Evolutionary conservation across 352 stramenopile genomes (phyloP).

Genomic region (Aphanomyces invadans): DNA sequence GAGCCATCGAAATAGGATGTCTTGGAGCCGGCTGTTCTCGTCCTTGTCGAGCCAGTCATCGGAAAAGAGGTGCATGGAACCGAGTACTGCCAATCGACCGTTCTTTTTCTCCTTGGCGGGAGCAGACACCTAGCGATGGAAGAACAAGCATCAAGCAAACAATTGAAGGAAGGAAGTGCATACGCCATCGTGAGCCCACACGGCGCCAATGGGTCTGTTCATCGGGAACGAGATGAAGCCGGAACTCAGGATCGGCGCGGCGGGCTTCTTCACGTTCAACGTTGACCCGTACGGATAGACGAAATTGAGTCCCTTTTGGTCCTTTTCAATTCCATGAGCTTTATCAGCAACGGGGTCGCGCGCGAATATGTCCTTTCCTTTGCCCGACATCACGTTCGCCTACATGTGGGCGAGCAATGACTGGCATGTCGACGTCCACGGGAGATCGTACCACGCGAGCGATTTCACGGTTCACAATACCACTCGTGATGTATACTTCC

Average conservation of each 20-base stretch:
- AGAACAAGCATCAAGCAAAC: no score
- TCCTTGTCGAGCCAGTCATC: slow-evolving; percentile 95
- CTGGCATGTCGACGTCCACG: neutral
- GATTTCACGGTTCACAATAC: slow-evolving; percentile 91
- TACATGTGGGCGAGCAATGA: slow-evolving; percentile 15
- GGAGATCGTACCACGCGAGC: slow-evolving; percentile 42
- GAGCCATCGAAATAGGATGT: slow-evolving; percentile 92
- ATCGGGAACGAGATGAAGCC: slow-evolving; percentile 94
- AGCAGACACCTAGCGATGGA: slow-evolving; percentile 29
- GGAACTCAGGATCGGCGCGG: slow-evolving; percentile 78
- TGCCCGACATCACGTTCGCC: slow-evolving; percentile 55
- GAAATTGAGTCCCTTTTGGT: slow-evolving; percentile 86
- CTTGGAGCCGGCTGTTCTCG: slow-evolving; percentile 88
- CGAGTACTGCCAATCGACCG: slow-evolving; percentile 82
- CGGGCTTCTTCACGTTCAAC: slow-evolving; percentile 88
- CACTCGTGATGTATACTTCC: slow-evolving; percentile 91
- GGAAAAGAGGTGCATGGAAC: slow-evolving; percentile 88
- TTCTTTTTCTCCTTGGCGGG: slow-evolving; percentile 45
- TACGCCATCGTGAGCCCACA: slow-evolving; percentile 77
- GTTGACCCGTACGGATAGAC: slow-evolving; percentile 94
- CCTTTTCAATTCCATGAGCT: slow-evolving; percentile 53
- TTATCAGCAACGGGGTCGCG: slow-evolving; percentile 36
- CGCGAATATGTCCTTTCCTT: slow-evolving; percentile 44
- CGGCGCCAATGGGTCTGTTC: slow-evolving; percentile 88
- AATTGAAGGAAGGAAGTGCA: neutral